Evolutionary conservation across 805 yeast genomes (phyloP).

Genomic region (Spathaspora gorwiae): DNA sequence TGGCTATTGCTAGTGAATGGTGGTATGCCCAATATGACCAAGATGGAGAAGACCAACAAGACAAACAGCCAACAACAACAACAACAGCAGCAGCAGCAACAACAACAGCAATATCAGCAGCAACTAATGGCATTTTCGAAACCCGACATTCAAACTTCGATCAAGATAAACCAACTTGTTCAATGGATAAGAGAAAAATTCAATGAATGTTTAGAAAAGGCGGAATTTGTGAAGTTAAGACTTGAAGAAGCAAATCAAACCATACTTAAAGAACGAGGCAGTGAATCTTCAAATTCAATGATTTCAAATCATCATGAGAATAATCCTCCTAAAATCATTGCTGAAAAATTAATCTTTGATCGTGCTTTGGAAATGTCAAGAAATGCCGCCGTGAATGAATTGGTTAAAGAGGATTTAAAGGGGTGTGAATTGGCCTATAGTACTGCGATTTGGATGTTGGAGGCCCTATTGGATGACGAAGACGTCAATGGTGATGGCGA

Average conservation of each 20-base stretch:
- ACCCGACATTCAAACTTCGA: conserved; percentile 6
- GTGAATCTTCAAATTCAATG: neutral
- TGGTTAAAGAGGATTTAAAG: conserved; percentile 63
- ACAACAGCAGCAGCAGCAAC: neutral
- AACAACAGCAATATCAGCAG: neutral
- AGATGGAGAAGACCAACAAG: conserved; percentile 8
- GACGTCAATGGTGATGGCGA: conserved; percentile 17
- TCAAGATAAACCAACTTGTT: conserved; percentile 56
- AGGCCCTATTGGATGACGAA: conserved; percentile 65
- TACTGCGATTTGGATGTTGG: conserved; percentile 93
- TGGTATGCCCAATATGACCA: conserved; percentile 55
- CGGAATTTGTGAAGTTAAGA: conserved; percentile 67
- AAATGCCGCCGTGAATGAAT: conserved; percentile 84
- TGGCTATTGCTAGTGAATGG: conserved; percentile 85
- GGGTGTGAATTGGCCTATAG: conserved; percentile 88
- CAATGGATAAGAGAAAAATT: conserved; percentile 91
- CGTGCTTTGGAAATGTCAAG: conserved; percentile 91
- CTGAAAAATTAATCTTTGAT: conserved; percentile 86
- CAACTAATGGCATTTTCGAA: neutral
- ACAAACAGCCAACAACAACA: too few relatives aligned
- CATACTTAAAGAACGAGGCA: conserved; percentile 11
- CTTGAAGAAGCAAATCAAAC: conserved; percentile 46
- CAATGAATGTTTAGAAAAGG: conserved; percentile 84
- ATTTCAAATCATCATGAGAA: neutral
- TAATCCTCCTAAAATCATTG: conserved; percentile 37